A percentile compares a stretch with the other conserved stretches of the same genome.
phyloP scores from a whole-genome alignment of 805 yeast species.

The Yarrowia osloensis region DNA sequence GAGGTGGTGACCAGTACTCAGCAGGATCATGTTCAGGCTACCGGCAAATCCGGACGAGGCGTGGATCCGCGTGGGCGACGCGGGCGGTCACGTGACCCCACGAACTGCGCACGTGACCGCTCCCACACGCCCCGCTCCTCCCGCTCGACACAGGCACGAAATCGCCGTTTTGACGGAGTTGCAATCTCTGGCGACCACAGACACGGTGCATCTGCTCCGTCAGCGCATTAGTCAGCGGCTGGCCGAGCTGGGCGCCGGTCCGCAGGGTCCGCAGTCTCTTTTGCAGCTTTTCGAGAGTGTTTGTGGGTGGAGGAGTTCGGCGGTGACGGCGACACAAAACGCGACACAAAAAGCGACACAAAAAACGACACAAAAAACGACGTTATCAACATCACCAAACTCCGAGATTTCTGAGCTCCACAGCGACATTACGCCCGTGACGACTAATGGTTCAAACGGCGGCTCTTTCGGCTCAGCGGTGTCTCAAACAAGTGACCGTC shows the following conservation, averaged over 20 bases:
- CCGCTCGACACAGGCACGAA: not conserved
- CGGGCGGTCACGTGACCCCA: too few species aligned
- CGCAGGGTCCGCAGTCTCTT: not conserved
- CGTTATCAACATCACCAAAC: not conserved
- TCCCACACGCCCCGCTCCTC: not conserved
- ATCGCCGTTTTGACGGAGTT: not conserved
- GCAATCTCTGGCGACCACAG: not conserved
- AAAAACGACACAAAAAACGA: not conserved
- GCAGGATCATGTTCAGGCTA: slow-evolving; percentile 21
- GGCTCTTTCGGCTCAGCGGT: not conserved
- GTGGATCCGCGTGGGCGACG: not conserved
- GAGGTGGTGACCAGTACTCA: not conserved
- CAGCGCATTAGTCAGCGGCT: not conserved
- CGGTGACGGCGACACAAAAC: too few species aligned
- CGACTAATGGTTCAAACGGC: not conserved
- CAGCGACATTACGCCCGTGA: not conserved
- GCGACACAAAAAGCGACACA: too few species aligned
- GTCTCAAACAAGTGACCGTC: not conserved
- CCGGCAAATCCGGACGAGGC: slow-evolving; percentile 6
- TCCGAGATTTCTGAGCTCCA: not conserved
- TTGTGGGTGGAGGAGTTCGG: not conserved
- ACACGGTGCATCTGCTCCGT: not conserved
- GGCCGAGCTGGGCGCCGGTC: not conserved
- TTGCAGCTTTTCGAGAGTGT: slow-evolving; percentile 1
- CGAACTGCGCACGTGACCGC: not conserved